phyloP scores from a whole-genome alignment of 164 flowering plant species.

The Vitis vinifera region ASM3070453v1 NC_081821.1:8887501-8888000 shows the following conservation, averaged over 20 bases:
- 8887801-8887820: too few relatives aligned
- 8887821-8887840: too few relatives aligned
- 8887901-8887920: too few relatives aligned
- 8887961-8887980: too few relatives aligned
- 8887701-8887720: neutral
- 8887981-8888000: too few relatives aligned
- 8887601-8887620: conserved; percentile 54
- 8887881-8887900: too few relatives aligned
- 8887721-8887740: neutral
- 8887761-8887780: too few relatives aligned
- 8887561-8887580: conserved; percentile 88
- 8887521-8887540: conserved; percentile 84
- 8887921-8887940: too few relatives aligned
- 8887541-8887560: conserved; percentile 78
- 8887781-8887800: neutral
- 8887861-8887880: too few relatives aligned
- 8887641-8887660: conserved; percentile 87
- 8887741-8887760: too few relatives aligned
- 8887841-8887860: too few relatives aligned
- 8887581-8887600: conserved; percentile 93
- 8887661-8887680: neutral
- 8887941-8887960: too few relatives aligned
- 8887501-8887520: neutral
- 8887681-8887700: neutral
- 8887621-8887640: conserved; percentile 79